These are phyloP conservation scores for Gastrolobium bilobum DNA, from an alignment of 306 rosid genomes.

Conservation along the genomic window DNA sequence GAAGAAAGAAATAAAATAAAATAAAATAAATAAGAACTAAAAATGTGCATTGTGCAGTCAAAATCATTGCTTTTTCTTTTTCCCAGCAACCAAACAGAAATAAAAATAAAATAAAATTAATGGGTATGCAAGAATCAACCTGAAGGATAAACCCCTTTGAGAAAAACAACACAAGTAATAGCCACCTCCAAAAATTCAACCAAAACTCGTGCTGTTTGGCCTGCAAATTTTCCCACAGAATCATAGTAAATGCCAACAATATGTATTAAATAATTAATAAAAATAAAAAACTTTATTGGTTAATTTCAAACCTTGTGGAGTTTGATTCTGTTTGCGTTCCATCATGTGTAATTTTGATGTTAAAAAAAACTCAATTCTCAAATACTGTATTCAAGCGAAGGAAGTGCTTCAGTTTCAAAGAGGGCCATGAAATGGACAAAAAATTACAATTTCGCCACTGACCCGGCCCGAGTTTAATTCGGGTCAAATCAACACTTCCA, in stretches of 20 bases:
- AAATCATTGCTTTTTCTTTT: slow-evolving; percentile 17
- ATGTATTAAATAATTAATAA: not conserved
- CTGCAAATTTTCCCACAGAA: slow-evolving; percentile 53
- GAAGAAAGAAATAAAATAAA: not conserved
- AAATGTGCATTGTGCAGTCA: not conserved
- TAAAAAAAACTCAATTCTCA: not conserved
- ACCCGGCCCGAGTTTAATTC: not conserved
- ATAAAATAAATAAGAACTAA: not conserved
- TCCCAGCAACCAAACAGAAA: slow-evolving; percentile 42
- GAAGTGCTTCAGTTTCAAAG: not conserved
- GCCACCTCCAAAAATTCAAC: slow-evolving; percentile 90
- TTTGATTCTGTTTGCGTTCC: slow-evolving; percentile 69
- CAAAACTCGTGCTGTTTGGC: slow-evolving; percentile 68
- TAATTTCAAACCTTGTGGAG: slow-evolving; percentile 64
- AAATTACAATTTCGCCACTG: slow-evolving; percentile 20
- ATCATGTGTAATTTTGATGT: slow-evolving; percentile 33
- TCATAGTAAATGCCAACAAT: not conserved
- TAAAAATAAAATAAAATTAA: not conserved
- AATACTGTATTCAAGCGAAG: not conserved
- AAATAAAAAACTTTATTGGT: slow-evolving; percentile 10
- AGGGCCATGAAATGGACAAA: not conserved
- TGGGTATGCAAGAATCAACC: slow-evolving; percentile 59
- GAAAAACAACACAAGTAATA: slow-evolving; percentile 73
- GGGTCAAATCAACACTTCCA: not conserved
- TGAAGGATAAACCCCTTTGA: slow-evolving; percentile 86